phyloP scores from a whole-genome alignment of 495 filamentous ascomycete species.

The Lasiosphaeris hirsuta region DNA sequence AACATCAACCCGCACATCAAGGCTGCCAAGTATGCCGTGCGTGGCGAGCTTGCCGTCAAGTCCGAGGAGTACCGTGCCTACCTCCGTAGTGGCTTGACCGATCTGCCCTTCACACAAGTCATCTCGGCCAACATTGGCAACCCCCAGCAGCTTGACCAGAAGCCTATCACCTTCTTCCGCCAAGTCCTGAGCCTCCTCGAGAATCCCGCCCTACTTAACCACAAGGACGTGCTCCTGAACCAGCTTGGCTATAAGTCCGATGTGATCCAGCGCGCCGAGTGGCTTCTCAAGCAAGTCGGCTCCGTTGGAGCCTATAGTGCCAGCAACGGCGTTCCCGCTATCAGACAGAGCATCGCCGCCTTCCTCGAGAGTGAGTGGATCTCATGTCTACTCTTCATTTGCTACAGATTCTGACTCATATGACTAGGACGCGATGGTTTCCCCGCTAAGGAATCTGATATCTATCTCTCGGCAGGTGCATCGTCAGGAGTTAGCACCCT shows the following conservation, averaged over 20 bases:
- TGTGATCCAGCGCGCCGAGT: constrained; percentile 78
- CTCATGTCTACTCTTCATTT: background rate
- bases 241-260: constrained; percentile 79
- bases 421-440: constrained; percentile 74
- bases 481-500: constrained; percentile 93
- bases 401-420: background rate
- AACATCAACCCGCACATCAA: constrained; percentile 90
- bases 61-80: constrained; percentile 82
- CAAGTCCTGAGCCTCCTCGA: constrained; percentile 94
- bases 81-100: constrained; percentile 50
- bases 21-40: constrained; percentile 90
- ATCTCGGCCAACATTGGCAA: constrained; percentile 99
- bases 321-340: constrained; percentile 79
- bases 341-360: constrained; percentile 82
- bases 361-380: constrained; percentile 73
- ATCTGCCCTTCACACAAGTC: constrained; percentile 82
- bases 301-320: constrained; percentile 96
- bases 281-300: constrained; percentile 74
- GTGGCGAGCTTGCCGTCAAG: constrained; percentile 87
- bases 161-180: constrained; percentile 97
- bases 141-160: constrained; percentile 97
- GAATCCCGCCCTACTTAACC: constrained; percentile 78
- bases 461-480: constrained; percentile 87
- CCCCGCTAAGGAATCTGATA: constrained; percentile 67
- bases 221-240: constrained; percentile 65